These are phyloP conservation scores for Xylaria sp. DNA, from an alignment of 2,329 filamentous ascomycete genomes.

Conservation along the genomic window DNA sequence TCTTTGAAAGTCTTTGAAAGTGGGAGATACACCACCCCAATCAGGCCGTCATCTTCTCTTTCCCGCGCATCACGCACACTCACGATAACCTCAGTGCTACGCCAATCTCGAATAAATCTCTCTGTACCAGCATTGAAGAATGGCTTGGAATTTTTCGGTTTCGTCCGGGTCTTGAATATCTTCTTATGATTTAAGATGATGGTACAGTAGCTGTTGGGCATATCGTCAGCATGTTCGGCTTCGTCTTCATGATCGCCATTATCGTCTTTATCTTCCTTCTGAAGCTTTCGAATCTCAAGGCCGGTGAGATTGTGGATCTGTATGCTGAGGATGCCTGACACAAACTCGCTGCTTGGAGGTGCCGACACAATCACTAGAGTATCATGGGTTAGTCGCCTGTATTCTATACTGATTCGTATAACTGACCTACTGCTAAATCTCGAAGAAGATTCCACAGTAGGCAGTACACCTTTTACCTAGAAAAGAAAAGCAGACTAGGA, in stretches of 20 bases:
- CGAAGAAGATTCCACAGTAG: neutral
- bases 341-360: slow-evolving; percentile 69
- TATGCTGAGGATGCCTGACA: slow-evolving; percentile 74
- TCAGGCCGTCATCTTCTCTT: slow-evolving; percentile 74
- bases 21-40: slow-evolving; percentile 76
- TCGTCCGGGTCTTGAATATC: slow-evolving; percentile 75
- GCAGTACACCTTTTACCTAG: neutral
- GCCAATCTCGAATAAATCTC: slow-evolving; percentile 75
- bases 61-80: slow-evolving; percentile 73
- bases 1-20: slow-evolving; percentile 70
- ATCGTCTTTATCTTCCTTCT: slow-evolving; percentile 63
- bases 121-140: slow-evolving; percentile 84
- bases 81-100: slow-evolving; percentile 72
- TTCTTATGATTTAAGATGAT: slow-evolving; percentile 79
- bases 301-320: slow-evolving; percentile 79
- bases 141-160: slow-evolving; percentile 80
- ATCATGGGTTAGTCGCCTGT: slow-evolving; percentile 3
- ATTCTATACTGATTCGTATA: neutral
- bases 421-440: neutral
- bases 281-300: slow-evolving; percentile 68
- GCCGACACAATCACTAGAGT: slow-evolving; percentile 69
- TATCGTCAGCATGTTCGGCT: slow-evolving; percentile 68
- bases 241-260: slow-evolving; percentile 64
- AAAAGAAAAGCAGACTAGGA: neutral
- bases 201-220: slow-evolving; percentile 77